A percentile compares a stretch with the other conserved stretches of the same genome.
These are phyloP conservation scores for Anthracocystis panici-leucophaei DNA, from an alignment of 1,284 basidiomycete genomes.

Conservation along the genomic window DNA sequence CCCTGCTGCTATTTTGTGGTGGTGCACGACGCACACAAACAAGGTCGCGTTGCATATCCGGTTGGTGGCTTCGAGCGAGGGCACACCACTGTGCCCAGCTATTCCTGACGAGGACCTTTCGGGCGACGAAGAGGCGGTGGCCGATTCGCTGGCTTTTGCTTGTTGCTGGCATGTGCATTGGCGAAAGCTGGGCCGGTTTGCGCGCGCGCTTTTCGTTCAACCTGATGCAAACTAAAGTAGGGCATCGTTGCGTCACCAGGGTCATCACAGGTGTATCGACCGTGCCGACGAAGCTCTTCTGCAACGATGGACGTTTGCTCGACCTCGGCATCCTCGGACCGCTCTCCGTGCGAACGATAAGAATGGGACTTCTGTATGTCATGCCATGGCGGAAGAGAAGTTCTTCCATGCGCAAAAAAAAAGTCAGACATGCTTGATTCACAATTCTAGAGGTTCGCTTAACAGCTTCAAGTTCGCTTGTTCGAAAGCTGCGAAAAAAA, in stretches of 20 bases:
- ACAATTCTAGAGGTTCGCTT: constrained; percentile 2
- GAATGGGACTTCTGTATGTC: no score
- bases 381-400: no score
- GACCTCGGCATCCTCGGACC: neutral
- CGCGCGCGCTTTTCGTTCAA: neutral
- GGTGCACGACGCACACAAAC: constrained; percentile 5
- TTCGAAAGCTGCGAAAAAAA: neutral
- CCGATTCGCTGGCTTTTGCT: neutral
- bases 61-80: neutral
- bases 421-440: neutral
- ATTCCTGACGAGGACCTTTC: neutral
- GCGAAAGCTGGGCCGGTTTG: neutral
- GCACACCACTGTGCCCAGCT: no score
- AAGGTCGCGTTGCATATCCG: constrained; percentile 19
- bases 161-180: constrained; percentile 4
- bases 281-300: no score
- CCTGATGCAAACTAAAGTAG: no score
- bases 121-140: neutral
- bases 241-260: no score
- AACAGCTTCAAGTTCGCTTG: neutral
- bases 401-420: no score
- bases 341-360: neutral
- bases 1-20: neutral
- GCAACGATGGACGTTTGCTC: no score
- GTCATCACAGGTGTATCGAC: no score